Conservation (phyloP, 2,329 filamentous ascomycete species). For the Xylariaceae sp. region DNA sequence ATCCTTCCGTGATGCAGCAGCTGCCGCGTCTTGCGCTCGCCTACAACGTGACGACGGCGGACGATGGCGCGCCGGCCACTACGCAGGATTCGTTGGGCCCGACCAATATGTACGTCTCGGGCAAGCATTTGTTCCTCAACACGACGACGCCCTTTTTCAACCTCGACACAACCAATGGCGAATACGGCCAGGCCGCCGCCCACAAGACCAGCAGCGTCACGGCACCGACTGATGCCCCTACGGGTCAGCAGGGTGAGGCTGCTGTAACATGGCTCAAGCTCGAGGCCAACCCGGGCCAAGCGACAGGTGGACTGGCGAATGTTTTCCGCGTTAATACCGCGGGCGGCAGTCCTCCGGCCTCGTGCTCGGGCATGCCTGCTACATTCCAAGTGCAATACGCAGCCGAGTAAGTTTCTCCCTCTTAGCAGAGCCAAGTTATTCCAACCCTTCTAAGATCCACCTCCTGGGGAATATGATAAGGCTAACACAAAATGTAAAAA, state of each 20-base stretch:
- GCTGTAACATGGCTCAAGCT: constrained; percentile 83
- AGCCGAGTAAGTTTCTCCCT: constrained; percentile 65
- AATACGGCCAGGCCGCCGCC: constrained; percentile 59
- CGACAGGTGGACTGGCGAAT: constrained; percentile 63
- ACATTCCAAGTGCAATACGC: constrained; percentile 75
- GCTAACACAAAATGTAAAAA: constrained; percentile 4
- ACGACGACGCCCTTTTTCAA: constrained; percentile 74
- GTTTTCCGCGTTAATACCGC: constrained; percentile 84
- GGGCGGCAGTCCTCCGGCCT: constrained; percentile 70
- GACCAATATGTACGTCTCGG: constrained; percentile 61
- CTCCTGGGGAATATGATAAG: background rate
- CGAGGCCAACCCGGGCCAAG: constrained; percentile 42
- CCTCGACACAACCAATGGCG: constrained; percentile 54
- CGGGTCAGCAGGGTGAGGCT: constrained; percentile 59
- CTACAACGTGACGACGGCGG: constrained; percentile 48
- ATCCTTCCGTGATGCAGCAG: constrained; percentile 60
- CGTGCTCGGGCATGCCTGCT: constrained; percentile 62
- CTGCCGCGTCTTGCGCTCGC: constrained; percentile 66
- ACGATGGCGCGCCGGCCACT: too few relatives aligned
- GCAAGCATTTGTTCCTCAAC: constrained; percentile 78
- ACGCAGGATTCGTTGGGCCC: constrained; percentile 41
- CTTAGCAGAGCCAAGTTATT: too few relatives aligned
- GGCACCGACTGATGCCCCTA: constrained; percentile 59
- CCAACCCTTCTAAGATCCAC: too few relatives aligned
- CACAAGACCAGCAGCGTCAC: constrained; percentile 56